A percentile compares a stretch with the other conserved stretches of the same genome.
These are phyloP conservation scores for Dysphania ambrosioides DNA, from an alignment of 148 eudicot genomes.

Conservation along the genomic window DNA sequence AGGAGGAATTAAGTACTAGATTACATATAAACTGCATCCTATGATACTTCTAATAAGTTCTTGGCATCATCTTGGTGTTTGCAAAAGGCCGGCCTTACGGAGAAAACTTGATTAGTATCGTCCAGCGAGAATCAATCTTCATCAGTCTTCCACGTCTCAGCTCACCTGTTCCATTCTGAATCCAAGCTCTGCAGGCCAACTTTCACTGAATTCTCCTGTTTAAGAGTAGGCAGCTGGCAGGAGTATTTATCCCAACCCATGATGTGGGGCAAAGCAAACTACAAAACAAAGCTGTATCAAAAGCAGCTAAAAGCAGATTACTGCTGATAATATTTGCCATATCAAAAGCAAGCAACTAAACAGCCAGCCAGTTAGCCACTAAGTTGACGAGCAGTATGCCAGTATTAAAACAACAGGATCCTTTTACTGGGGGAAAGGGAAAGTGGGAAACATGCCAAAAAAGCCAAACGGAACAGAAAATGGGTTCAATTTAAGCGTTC, in stretches of 20 bases:
- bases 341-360: neutral
- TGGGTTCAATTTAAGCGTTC: no score
- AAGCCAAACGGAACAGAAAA: no score
- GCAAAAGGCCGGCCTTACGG: neutral
- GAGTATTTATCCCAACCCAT: constrained; percentile 37
- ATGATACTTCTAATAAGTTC: neutral
- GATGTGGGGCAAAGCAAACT: constrained; percentile 37
- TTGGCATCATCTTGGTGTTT: neutral
- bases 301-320: neutral
- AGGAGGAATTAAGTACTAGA: neutral
- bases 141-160: neutral
- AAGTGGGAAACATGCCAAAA: no score
- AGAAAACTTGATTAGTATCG: neutral
- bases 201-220: constrained; percentile 6
- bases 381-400: neutral
- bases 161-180: constrained; percentile 35
- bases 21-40: constrained; percentile 13
- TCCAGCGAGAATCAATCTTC: constrained; percentile 5
- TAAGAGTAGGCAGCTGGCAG: constrained; percentile 10
- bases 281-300: constrained; percentile 19
- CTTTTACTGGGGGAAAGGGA: no score
- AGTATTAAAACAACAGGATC: neutral
- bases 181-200: constrained; percentile 1
- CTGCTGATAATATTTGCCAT: neutral
- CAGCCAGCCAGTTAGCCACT: neutral